Evolutionary conservation across 805 yeast species (phyloP).

Genomic region (Naumovozyma dairenensis): DNA sequence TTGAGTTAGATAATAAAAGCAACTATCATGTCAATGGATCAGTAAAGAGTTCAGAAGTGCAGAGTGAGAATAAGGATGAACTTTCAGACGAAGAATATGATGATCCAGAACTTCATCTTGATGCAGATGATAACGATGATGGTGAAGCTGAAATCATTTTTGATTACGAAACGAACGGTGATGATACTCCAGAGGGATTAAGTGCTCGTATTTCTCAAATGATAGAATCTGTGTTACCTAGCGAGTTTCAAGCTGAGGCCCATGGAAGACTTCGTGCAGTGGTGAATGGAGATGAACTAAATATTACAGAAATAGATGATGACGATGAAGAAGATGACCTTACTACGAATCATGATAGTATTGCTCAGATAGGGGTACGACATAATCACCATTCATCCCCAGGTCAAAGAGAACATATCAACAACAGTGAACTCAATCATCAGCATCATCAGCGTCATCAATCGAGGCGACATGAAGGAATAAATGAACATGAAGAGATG

Average conservation of each 20-base stretch:
- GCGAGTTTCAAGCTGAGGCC: constrained; percentile 19
- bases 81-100: constrained; percentile 10
- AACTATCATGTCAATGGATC: constrained; percentile 7
- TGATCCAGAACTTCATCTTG: constrained; percentile 21
- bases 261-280: constrained; percentile 22
- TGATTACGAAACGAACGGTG: constrained; percentile 22
- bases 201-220: constrained; percentile 23
- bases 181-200: constrained; percentile 19
- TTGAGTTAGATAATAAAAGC: constrained; percentile 11
- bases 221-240: constrained; percentile 24
- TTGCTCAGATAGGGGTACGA: neutral
- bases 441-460: too few species aligned
- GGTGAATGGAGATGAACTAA: constrained; percentile 18
- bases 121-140: too few species aligned
- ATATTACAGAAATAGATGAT: constrained; percentile 14
- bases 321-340: constrained; percentile 1
- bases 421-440: too few species aligned
- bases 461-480: constrained; percentile 4
- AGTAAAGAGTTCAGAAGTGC: neutral
- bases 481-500: neutral
- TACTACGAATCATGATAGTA: neutral
- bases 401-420: too few species aligned
- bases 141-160: constrained; percentile 26
- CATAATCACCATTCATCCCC: too few species aligned
- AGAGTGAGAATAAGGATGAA: neutral